Evolutionary conservation across 208 protist species (phyloP), one percentile per base, ranked within the genome.

Genomic region (Trypanosoma brucei): DNA sequence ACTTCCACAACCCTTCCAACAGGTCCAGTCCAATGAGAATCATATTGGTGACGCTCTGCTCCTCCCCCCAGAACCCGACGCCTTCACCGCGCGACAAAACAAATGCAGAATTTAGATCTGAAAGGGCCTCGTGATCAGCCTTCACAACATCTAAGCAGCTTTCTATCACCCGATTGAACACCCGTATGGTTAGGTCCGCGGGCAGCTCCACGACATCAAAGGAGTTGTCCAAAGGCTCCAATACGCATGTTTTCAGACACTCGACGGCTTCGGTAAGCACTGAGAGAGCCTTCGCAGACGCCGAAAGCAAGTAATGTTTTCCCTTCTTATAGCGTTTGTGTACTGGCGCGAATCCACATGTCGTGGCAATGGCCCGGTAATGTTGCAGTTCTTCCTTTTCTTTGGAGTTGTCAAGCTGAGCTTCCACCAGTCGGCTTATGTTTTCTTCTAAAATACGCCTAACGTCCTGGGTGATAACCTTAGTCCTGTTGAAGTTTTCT

Each of bases 21-120:
- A 92, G 53, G 58, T 94, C 82, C 11, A 92, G 75, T 3, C 85
- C 83, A 36, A 92, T 72, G 48, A 94, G 91, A 44, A 92, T 84
- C 51, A 80, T 62, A 68, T 94, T 84, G 11, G 83, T 72, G 59
- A 92, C 87, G 75, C 80, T 82, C 46, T 73, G 72, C 0, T 55
- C 56, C 9, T 60, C 77, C 35, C 76, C 68, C 55, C 62, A 81
- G n/a, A 89, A 58, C 13, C 79, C 83, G 37, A 89, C 59, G 9
- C 81, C 85, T 51, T 91, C 83, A 0, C 88, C 88, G 37, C 77
- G 62, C 11, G 79, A 84, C 44, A 81, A 64, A 35, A 94, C 67
- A 56, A 94, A 92, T 52, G 90, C 61, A 62, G 55, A 63, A 8
- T 83, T 88, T 0, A 81, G 71, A 59, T 94, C 62, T 3, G 51